These are phyloP conservation scores for Cladosporium sp. DNA, from an alignment of 2,329 filamentous ascomycete species.

Conservation along the genomic window DNA sequence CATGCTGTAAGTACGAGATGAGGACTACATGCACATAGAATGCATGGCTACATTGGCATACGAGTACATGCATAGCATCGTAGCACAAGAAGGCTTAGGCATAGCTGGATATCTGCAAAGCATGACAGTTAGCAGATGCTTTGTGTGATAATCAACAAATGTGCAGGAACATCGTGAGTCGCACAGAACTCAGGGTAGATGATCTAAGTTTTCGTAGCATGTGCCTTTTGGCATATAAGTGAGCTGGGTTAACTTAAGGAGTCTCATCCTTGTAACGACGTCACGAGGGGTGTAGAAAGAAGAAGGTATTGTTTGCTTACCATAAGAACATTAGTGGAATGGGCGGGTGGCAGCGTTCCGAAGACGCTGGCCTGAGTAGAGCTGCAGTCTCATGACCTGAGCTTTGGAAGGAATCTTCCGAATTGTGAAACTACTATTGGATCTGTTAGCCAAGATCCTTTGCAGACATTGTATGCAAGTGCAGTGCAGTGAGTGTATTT, in stretches of 20 bases:
- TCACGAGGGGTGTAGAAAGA: constrained; percentile 7
- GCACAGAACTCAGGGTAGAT: constrained; percentile 16
- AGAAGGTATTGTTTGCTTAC: neutral
- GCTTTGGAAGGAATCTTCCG: neutral
- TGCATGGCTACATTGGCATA: neutral
- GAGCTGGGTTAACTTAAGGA: constrained; percentile 17
- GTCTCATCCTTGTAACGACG: constrained; percentile 15
- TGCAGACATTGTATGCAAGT: neutral
- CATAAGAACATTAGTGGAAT: neutral
- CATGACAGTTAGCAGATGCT: constrained; percentile 5
- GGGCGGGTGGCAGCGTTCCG: neutral
- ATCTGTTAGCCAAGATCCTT: constrained; percentile 7
- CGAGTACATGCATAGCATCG: neutral
- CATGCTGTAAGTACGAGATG: neutral
- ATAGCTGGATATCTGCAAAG: neutral
- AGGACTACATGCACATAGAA: neutral
- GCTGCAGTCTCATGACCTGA: constrained; percentile 1
- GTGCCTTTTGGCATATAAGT: constrained; percentile 16
- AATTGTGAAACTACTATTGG: neutral
- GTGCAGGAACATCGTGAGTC: constrained; percentile 5
- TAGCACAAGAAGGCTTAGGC: neutral
- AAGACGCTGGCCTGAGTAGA: neutral
- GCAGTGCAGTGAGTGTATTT: constrained; percentile 24
- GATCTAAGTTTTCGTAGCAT: constrained; percentile 15
- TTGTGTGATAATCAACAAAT: neutral